phyloP scores from a whole-genome alignment of 1,284 basidiomycete genomes.

The Porogramme epimiltina region DNA sequence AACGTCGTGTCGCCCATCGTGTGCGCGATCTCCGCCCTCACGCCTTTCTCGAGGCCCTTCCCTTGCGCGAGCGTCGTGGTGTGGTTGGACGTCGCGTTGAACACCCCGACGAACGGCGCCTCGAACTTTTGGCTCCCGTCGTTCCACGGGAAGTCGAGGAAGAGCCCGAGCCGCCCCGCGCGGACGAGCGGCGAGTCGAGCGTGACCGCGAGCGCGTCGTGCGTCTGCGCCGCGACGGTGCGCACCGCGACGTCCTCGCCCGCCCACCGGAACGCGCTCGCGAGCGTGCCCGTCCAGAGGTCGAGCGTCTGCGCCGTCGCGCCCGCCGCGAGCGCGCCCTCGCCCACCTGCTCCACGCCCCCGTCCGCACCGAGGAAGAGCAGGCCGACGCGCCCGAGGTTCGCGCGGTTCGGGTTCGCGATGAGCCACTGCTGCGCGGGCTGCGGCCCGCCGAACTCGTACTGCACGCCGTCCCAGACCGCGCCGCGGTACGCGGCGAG shows the following conservation, averaged over 20 bases:
- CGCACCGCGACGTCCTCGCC: constrained; percentile 40
- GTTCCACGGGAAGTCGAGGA: constrained; percentile 66
- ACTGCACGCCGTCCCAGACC: constrained; percentile 54
- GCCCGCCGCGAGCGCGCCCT: constrained; percentile 36
- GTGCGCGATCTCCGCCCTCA: constrained; percentile 44
- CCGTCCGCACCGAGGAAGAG: constrained; percentile 40
- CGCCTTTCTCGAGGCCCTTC: constrained; percentile 21
- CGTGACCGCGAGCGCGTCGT: constrained; percentile 42
- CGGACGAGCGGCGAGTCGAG: constrained; percentile 44
- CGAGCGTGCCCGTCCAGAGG: constrained; percentile 55
- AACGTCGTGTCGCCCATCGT: constrained; percentile 44
- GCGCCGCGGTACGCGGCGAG: constrained; percentile 50
- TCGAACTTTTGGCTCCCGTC: constrained; percentile 56
- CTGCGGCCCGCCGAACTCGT: constrained; percentile 52
- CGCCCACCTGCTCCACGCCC: constrained; percentile 35
- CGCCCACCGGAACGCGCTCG: constrained; percentile 44
- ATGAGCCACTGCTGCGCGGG: constrained; percentile 59
- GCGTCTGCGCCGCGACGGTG: constrained; percentile 43
- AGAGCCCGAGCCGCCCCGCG: constrained; percentile 45
- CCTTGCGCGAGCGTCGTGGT: constrained; percentile 40
- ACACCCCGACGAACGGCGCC: constrained; percentile 59
- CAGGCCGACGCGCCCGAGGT: constrained; percentile 53
- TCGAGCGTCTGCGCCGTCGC: constrained; percentile 47
- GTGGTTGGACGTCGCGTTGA: constrained; percentile 48
- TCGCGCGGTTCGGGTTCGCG: constrained; percentile 58